phyloP scores from a whole-genome alignment of 768 basidiomycete genomes.

The Hygrophorus russula region DNA sequence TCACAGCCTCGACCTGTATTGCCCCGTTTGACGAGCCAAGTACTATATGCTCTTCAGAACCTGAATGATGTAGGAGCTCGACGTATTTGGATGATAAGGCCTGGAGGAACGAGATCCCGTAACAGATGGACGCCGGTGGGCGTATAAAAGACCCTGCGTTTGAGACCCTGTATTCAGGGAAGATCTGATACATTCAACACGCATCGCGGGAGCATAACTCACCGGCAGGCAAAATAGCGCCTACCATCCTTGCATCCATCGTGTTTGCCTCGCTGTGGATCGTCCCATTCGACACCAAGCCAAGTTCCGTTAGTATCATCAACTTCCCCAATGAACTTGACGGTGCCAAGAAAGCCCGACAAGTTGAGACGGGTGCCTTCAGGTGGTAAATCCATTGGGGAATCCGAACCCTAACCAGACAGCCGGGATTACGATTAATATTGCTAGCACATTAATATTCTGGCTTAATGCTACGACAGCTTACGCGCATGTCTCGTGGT shows the following conservation, averaged over 20 bases:
- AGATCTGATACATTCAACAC: conserved; percentile 9
- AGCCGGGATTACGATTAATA: too few relatives aligned
- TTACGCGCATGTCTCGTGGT: conserved; percentile 30
- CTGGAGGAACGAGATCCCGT: conserved; percentile 61
- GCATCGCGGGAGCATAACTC: conserved; percentile 15
- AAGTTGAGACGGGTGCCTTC: conserved; percentile 46
- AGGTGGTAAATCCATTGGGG: conserved; percentile 19
- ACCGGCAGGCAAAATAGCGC: conserved; percentile 75
- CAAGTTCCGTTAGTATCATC: conserved; percentile 56
- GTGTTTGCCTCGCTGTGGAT: conserved; percentile 75
- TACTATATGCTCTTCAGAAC: conserved; percentile 47
- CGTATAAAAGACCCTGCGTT: conserved; percentile 76
- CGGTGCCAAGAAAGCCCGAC: conserved; percentile 49
- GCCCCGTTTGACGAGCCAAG: conserved; percentile 76
- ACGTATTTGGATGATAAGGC: conserved; percentile 75
- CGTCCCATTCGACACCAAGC: conserved; percentile 99
- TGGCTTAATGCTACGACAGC: conserved; percentile 10
- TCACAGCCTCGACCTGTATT: conserved; percentile 81
- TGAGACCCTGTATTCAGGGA: conserved; percentile 30
- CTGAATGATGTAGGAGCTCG: conserved; percentile 42
- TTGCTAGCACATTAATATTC: neutral
- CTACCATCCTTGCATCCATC: conserved; percentile 70
- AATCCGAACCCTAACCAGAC: neutral
- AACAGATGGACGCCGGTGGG: conserved; percentile 40
- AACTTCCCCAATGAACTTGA: conserved; percentile 60